These are phyloP conservation scores for Wallemia mellicola DNA, from an alignment of 1,284 basidiomycete genomes.

Conservation along the genomic window DNA sequence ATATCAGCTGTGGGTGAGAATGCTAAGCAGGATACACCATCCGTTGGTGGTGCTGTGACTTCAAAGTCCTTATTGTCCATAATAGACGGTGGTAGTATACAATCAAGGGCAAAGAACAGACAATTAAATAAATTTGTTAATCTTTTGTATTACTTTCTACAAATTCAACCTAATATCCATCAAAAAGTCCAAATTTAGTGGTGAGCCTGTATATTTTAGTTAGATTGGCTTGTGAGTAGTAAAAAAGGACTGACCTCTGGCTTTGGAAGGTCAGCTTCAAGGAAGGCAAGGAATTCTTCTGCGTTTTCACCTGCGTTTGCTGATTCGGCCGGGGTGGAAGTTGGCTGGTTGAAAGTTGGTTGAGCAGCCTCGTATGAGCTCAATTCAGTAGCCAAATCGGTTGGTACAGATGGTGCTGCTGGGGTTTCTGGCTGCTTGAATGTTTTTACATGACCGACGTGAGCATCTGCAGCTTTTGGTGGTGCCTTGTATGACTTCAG, in stretches of 20 bases:
- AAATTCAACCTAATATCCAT: no score
- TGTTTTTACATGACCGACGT: slow-evolving; percentile 44
- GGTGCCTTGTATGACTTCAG: slow-evolving; percentile 59
- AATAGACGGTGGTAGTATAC: neutral
- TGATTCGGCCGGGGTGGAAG: slow-evolving; percentile 10
- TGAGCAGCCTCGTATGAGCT: slow-evolving; percentile 46
- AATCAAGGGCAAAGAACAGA: neutral
- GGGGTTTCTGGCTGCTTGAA: slow-evolving; percentile 38
- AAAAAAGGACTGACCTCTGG: slow-evolving; percentile 15
- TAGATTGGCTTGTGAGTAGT: neutral
- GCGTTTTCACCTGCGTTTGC: slow-evolving; percentile 14
- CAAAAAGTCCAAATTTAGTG: neutral
- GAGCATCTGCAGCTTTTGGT: slow-evolving; percentile 29
- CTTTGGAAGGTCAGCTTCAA: slow-evolving; percentile 26
- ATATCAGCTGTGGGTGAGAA: slow-evolving; percentile 36
- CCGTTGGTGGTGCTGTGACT: slow-evolving; percentile 34
- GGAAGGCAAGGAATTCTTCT: slow-evolving; percentile 26
- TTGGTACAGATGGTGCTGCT: slow-evolving; percentile 33
- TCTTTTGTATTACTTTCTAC: no score
- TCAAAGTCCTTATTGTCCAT: slow-evolving; percentile 31
- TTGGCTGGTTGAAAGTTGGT: slow-evolving; percentile 25
- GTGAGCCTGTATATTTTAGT: neutral
- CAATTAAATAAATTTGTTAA: no score
- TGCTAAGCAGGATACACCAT: slow-evolving; percentile 37
- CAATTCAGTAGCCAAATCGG: slow-evolving; percentile 52